Evolutionary conservation across 2,329 filamentous ascomycete genomes (phyloP).

Genomic region (Aspergillus versicolor): DNA sequence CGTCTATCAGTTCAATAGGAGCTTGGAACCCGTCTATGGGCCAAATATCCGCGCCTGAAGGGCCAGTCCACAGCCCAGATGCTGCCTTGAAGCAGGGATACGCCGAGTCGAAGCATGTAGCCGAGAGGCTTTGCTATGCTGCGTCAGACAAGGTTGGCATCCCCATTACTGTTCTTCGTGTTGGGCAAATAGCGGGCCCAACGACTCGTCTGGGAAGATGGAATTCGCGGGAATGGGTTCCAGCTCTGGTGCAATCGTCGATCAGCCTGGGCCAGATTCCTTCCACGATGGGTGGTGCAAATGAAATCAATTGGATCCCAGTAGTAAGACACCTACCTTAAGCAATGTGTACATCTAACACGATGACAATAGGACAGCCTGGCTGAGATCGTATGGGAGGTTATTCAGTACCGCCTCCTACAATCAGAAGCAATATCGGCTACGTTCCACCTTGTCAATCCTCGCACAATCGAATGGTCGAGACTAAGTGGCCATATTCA

Average conservation of each 20-base stretch:
- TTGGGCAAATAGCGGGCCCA: slow-evolving; percentile 7
- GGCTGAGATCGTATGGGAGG: background rate
- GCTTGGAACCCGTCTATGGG: background rate
- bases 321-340: background rate
- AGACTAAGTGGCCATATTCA: background rate
- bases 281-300: background rate
- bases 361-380: background rate
- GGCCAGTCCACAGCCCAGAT: background rate
- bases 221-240: slow-evolving; percentile 9
- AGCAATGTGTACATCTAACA: background rate
- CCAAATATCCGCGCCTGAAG: background rate
- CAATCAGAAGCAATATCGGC: background rate
- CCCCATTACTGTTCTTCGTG: background rate
- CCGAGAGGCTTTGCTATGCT: background rate
- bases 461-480: background rate
- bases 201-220: background rate
- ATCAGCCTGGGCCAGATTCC: background rate
- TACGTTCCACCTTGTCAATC: background rate
- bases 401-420: background rate
- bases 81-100: background rate
- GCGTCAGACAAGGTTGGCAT: background rate
- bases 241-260: background rate
- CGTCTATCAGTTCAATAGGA: slow-evolving; percentile 1
- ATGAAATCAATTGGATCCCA: slow-evolving; percentile 7
- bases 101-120: slow-evolving; percentile 3